Conservation (phyloP, 2,329 filamentous ascomycete species). For the Nannizzia gypsea region DNA sequence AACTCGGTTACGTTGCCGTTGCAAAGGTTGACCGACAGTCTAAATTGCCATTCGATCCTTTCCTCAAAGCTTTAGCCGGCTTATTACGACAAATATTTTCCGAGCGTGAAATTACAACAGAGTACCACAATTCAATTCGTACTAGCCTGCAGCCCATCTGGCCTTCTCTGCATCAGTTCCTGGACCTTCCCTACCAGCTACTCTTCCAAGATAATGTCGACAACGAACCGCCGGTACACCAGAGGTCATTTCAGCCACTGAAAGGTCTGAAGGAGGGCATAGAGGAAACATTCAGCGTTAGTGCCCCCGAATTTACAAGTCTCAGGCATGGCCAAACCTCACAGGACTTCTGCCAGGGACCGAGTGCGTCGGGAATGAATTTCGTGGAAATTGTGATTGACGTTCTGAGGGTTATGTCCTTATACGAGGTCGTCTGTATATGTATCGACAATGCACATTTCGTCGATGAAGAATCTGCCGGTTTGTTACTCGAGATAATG, state of each 20-base stretch:
- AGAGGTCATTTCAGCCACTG: conserved; percentile 15
- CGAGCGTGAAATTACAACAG: conserved; percentile 49
- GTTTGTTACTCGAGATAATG: conserved; percentile 72
- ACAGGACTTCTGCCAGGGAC: conserved; percentile 21
- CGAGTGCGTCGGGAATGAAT: conserved; percentile 44
- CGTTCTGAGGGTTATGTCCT: conserved; percentile 66
- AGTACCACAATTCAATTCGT: conserved; percentile 49
- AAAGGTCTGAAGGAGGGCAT: conserved; percentile 23
- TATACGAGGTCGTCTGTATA: conserved; percentile 77
- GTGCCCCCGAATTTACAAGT: conserved; percentile 23
- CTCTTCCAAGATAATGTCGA: conserved; percentile 31
- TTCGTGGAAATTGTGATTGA: conserved; percentile 83
- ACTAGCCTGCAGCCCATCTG: conserved; percentile 46
- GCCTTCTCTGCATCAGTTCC: conserved; percentile 43
- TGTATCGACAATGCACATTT: conserved; percentile 84
- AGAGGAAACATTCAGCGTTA: conserved; percentile 22
- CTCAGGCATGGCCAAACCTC: conserved; percentile 28
- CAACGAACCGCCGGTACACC: conserved; percentile 22
- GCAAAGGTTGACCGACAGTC: conserved; percentile 50
- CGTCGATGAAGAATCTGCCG: conserved; percentile 75
- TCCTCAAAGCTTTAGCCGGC: conserved; percentile 48
- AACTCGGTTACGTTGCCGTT: conserved; percentile 48
- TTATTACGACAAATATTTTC: conserved; percentile 54
- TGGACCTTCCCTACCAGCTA: conserved; percentile 58
- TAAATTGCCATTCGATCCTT: conserved; percentile 49